A percentile compares a stretch with the other conserved stretches of the same genome.
These are phyloP conservation scores for Debaryomyces hansenii DNA, from an alignment of 805 yeast species.

Conservation along the genomic window DNA sequence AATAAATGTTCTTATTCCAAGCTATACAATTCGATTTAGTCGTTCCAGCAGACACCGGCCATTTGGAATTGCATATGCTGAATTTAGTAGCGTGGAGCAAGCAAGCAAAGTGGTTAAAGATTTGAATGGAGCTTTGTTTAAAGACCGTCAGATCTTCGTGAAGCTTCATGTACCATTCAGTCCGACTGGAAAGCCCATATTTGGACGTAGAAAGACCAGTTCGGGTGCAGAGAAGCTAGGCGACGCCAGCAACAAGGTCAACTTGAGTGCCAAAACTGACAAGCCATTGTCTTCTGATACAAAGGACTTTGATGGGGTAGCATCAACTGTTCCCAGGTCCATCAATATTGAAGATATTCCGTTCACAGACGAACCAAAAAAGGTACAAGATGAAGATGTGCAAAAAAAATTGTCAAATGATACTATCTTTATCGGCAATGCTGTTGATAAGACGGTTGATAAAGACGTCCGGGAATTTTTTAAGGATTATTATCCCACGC, in stretches of 20 bases:
- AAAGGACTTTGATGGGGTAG: constrained; percentile 1
- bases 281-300: constrained; percentile 1
- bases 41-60: constrained; percentile 42
- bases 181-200: constrained; percentile 17
- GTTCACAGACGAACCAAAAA: background rate
- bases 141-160: constrained; percentile 39
- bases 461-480: constrained; percentile 46
- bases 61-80: constrained; percentile 54
- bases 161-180: constrained; percentile 45
- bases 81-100: constrained; percentile 27
- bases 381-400: background rate
- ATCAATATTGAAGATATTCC: background rate
- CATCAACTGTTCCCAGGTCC: background rate
- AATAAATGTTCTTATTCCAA: constrained; percentile 51
- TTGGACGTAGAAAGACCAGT: constrained; percentile 1
- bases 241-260: background rate
- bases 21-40: constrained; percentile 50
- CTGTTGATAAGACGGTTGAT: constrained; percentile 42
- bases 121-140: constrained; percentile 25
- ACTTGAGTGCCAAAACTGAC: background rate
- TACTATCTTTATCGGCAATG: constrained; percentile 45
- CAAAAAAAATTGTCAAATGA: constrained; percentile 31
- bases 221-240: background rate
- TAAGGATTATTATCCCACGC: constrained; percentile 44
- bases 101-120: constrained; percentile 26